Evolutionary conservation across 805 yeast species (phyloP).

Genomic region (Nakazawaea holstii): DNA sequence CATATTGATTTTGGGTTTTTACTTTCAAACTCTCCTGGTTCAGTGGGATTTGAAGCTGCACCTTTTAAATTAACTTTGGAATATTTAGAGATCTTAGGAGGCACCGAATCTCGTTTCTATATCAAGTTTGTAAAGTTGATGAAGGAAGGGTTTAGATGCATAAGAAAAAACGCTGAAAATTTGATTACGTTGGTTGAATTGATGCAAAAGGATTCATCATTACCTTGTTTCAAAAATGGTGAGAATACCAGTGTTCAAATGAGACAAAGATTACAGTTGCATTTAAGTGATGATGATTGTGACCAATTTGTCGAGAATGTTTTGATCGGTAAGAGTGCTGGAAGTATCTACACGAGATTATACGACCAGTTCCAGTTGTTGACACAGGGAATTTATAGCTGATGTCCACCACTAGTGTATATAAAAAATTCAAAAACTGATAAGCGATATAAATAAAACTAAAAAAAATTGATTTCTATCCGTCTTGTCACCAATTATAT

Average conservation of each 20-base stretch:
- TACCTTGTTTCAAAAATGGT: slow-evolving; percentile 92
- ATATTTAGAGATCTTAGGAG: slow-evolving; percentile 85
- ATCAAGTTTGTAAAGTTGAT: slow-evolving; percentile 54
- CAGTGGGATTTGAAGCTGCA: slow-evolving; percentile 96
- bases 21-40: slow-evolving; percentile 92
- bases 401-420: slow-evolving; percentile 9
- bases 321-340: slow-evolving; percentile 75
- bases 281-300: slow-evolving; percentile 64
- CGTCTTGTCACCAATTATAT: too few relatives aligned
- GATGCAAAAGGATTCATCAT: slow-evolving; percentile 85
- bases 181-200: slow-evolving; percentile 81
- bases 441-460: not conserved
- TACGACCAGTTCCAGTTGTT: slow-evolving; percentile 93
- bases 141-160: slow-evolving; percentile 66
- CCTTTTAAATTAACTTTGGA: slow-evolving; percentile 92
- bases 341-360: slow-evolving; percentile 83
- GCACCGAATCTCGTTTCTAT: slow-evolving; percentile 58
- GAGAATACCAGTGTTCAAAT: slow-evolving; percentile 74
- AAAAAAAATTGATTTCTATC: not conserved
- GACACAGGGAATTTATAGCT: slow-evolving; percentile 91
- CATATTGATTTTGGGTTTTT: slow-evolving; percentile 95
- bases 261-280: slow-evolving; percentile 76
- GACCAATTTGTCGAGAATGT: slow-evolving; percentile 74
- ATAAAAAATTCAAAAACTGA: not conserved
- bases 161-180: slow-evolving; percentile 70